Evolutionary conservation across 805 yeast genomes (phyloP).

Genomic region (Metschnikowia lachancei): DNA sequence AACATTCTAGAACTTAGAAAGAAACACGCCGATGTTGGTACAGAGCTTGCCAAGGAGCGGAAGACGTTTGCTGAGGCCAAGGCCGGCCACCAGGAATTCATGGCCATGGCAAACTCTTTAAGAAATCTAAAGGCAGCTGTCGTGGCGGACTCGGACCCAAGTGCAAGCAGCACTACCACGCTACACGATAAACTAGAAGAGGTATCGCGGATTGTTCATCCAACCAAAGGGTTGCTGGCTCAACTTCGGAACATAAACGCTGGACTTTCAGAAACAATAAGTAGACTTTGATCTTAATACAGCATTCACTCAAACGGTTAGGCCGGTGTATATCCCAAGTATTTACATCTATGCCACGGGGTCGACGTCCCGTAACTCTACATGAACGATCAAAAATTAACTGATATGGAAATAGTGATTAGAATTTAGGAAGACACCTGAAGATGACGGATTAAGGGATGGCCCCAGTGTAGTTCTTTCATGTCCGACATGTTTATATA

Average conservation of each 20-base stretch:
- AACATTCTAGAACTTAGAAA: constrained; percentile 30
- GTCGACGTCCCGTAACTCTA: too few relatives aligned
- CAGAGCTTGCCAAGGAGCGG: constrained; percentile 31
- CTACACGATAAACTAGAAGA: constrained; percentile 7
- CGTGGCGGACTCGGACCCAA: not conserved
- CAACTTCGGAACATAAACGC: constrained; percentile 13
- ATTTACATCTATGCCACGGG: too few relatives aligned
- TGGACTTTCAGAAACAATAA: constrained; percentile 3
- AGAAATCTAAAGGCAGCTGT: constrained; percentile 9
- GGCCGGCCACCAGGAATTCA: constrained; percentile 19
- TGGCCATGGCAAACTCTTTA: constrained; percentile 13
- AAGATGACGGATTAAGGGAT: not conserved
- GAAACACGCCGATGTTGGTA: constrained; percentile 32
- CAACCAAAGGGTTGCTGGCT: constrained; percentile 11
- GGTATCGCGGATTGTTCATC: constrained; percentile 6
- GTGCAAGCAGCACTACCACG: not conserved
- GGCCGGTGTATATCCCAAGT: too few relatives aligned
- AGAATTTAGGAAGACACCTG: not conserved
- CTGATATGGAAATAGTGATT: constrained; percentile 1
- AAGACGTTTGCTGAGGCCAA: constrained; percentile 18
- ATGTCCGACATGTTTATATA: not conserved
- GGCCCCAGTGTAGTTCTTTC: not conserved
- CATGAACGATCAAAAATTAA: not conserved
- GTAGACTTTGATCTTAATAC: constrained; percentile 1
- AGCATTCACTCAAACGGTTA: too few relatives aligned